Evolutionary conservation across 805 yeast species (phyloP).

Genomic region (Ogataea siamensis): DNA sequence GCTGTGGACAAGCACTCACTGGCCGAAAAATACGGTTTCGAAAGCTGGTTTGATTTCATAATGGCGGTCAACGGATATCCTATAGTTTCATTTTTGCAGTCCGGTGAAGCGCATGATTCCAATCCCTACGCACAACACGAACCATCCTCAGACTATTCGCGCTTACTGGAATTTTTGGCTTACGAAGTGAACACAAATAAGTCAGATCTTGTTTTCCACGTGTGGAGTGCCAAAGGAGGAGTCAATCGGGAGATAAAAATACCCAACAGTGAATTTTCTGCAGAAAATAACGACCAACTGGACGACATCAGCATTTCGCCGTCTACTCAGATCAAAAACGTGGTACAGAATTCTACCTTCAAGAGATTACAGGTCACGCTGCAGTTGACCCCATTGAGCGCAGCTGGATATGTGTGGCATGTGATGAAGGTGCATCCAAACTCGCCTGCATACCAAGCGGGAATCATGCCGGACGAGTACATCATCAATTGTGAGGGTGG

Average conservation of each 20-base stretch:
- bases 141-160: constrained; percentile 18
- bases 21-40: constrained; percentile 56
- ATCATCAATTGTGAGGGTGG: constrained; percentile 89
- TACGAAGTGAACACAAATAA: constrained; percentile 29
- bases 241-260: constrained; percentile 41
- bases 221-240: constrained; percentile 91
- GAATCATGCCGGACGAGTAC: constrained; percentile 83
- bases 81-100: constrained; percentile 34
- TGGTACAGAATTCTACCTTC: constrained; percentile 38
- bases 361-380: constrained; percentile 61
- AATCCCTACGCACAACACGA: constrained; percentile 26
- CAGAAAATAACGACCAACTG: constrained; percentile 20
- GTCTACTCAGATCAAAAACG: constrained; percentile 15
- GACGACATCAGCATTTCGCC: constrained; percentile 31
- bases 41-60: constrained; percentile 85
- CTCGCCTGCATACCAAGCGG: constrained; percentile 82
- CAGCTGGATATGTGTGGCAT: constrained; percentile 86
- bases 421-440: constrained; percentile 68
- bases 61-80: constrained; percentile 77
- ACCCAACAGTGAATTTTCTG: constrained; percentile 28
- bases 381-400: constrained; percentile 72
- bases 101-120: constrained; percentile 24
- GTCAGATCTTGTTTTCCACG: constrained; percentile 47
- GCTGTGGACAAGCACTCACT: constrained; percentile 45
- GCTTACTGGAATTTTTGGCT: constrained; percentile 25